A percentile compares a stretch with the other conserved stretches of the same genome.
These are phyloP conservation scores for Barbatosphaeria neglecta DNA, from an alignment of 495 filamentous ascomycete species.

Conservation along the genomic window DNA sequence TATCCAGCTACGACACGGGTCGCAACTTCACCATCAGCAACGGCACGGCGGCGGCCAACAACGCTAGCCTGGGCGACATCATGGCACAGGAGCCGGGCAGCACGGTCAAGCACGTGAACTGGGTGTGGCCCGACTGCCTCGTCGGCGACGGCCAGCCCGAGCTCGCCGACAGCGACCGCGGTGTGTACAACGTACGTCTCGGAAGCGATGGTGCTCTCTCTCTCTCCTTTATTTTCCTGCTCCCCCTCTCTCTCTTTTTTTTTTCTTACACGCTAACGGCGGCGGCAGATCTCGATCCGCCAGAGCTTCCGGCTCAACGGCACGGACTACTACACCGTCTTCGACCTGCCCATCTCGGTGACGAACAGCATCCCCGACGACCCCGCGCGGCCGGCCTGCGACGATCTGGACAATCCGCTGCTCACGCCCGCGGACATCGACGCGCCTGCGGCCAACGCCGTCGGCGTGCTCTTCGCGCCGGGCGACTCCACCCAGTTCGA, in stretches of 20 bases:
- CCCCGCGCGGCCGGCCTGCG: slow-evolving; percentile 30
- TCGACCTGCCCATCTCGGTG: slow-evolving; percentile 53
- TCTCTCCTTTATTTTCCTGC: too few species aligned
- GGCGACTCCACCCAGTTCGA: slow-evolving; percentile 28
- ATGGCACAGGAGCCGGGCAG: slow-evolving; percentile 48
- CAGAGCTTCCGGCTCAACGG: slow-evolving; percentile 55
- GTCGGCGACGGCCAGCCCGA: slow-evolving; percentile 41
- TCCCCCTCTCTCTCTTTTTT: too few species aligned
- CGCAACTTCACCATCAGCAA: slow-evolving; percentile 61
- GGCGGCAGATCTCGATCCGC: slow-evolving; percentile 47
- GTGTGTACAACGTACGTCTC: slow-evolving; percentile 36
- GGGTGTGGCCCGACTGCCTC: slow-evolving; percentile 55
- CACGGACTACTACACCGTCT: slow-evolving; percentile 53
- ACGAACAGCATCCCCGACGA: slow-evolving; percentile 46
- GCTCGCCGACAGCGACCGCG: slow-evolving; percentile 23
- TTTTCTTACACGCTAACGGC: slow-evolving; percentile 3
- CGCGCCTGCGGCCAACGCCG: slow-evolving; percentile 16
- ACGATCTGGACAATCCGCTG: slow-evolving; percentile 30
- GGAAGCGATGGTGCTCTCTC: too few species aligned
- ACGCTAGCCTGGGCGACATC: slow-evolving; percentile 47
- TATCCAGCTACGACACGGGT: slow-evolving; percentile 46
- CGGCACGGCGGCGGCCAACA: slow-evolving; percentile 42
- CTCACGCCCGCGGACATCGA: slow-evolving; percentile 27
- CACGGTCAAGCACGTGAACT: slow-evolving; percentile 60
- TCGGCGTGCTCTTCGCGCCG: slow-evolving; percentile 33